Evolutionary conservation across 257 asterid species (phyloP).

Genomic region (Buddleja alternifolia): DNA sequence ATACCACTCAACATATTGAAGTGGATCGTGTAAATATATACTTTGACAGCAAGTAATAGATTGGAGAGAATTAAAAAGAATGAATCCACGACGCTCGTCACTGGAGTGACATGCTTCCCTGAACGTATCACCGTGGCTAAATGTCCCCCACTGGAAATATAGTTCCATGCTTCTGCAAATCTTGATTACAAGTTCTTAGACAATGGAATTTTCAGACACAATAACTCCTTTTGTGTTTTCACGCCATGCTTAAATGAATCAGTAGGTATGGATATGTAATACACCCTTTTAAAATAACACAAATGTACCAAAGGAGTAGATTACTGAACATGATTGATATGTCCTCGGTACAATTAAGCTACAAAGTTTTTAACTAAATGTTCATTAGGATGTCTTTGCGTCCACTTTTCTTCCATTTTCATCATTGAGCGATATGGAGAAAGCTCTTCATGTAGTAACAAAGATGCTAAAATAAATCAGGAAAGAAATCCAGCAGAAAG

Average conservation of each 20-base stretch:
- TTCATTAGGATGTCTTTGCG: background rate
- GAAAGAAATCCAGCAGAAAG: constrained; percentile 8
- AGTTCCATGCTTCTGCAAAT: background rate
- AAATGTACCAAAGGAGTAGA: background rate
- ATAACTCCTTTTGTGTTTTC: background rate
- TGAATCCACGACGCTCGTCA: background rate
- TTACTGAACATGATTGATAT: background rate
- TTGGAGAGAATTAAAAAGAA: background rate
- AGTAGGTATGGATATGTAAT: background rate
- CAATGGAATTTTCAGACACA: background rate
- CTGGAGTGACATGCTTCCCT: background rate
- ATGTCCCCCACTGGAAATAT: background rate
- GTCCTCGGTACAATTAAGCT: constrained; percentile 4
- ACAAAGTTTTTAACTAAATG: background rate
- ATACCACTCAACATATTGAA: constrained; percentile 20
- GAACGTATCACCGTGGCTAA: constrained; percentile 5
- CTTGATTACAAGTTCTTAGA: background rate
- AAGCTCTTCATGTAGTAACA: constrained; percentile 14
- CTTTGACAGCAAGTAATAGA: constrained; percentile 8
- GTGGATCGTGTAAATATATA: background rate
- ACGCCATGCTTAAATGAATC: background rate
- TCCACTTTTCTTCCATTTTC: constrained; percentile 4
- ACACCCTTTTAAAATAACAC: background rate
- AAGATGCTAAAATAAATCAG: constrained; percentile 1
- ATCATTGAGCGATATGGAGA: background rate